Base-by-base conservation (phyloP, 2,329 filamentous ascomycete genomes). In the Dothideomycetes sp. region DNA sequence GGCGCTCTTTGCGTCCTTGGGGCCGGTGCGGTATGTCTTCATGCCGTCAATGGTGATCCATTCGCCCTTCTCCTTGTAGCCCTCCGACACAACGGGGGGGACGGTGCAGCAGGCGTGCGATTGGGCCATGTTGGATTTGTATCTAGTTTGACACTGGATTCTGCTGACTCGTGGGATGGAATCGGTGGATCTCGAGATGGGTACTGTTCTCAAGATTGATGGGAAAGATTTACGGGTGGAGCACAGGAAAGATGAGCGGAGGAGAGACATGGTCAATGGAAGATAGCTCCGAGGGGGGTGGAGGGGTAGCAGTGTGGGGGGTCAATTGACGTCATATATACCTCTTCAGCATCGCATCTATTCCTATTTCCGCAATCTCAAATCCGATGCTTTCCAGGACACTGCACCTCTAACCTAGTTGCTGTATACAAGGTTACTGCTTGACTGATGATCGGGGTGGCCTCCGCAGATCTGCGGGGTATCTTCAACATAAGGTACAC, bases 1-100 rank as follows among this genome's bases (percentile, higher is more conserved):
- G 42, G 69, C 75, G 38, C 68, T 66, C 45, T 71, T 71, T 24
- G 74, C 73, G 35, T 66, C 63, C 36, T 69, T 65, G 31, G 66
- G 70, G 34, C 73, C 73, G 12, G 75, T 79, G 16, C 67, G 64
- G 49, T 79, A 79, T 4, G 75, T 79, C 60, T 77, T 77, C 60
- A 79, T 48, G 47, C 75, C 75, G 59, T 75, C 68, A 51, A 76
- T 62, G 41, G 67, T 70, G 49, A 69, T 74, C 52, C 70, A 79
- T 49, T 70, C 61, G 38, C 75, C 75, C 58, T 78, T 78, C 44
- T 62, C 58, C 49, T 70, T 56, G 58, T 78, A 79, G 50, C 60
- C 64, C 41, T 68, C 60, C 48, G 53, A 52, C 11, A 68, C 59
- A 32, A 70, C 61, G 5, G 67, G 65, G 10, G 69, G 69, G 14